These are phyloP conservation scores for Saccharomycopsis sp. DNA, from an alignment of 805 yeast genomes.

Conservation along the genomic window DNA sequence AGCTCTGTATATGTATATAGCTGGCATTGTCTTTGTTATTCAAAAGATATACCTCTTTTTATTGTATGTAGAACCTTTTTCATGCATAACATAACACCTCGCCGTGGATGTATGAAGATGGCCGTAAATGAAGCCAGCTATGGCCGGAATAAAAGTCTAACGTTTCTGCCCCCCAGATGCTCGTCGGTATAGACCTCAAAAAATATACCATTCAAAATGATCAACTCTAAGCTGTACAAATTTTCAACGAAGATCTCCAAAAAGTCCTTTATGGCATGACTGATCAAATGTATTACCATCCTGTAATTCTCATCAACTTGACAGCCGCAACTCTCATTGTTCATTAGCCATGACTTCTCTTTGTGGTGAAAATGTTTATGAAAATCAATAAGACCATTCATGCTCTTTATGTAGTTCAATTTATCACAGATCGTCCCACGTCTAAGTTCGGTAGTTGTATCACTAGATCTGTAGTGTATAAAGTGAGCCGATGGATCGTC, in stretches of 20 bases:
- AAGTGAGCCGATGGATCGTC: slow-evolving; percentile 19
- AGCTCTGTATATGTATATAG: no score
- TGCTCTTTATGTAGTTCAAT: slow-evolving; percentile 12
- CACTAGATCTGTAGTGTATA: neutral
- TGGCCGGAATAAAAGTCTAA: neutral
- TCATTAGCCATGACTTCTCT: slow-evolving; percentile 15
- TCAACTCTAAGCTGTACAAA: slow-evolving; percentile 7
- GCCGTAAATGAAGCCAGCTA: no score
- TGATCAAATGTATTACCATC: slow-evolving; percentile 10
- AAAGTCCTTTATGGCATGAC: slow-evolving; percentile 7
- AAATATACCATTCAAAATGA: slow-evolving; percentile 14
- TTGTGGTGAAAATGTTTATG: slow-evolving; percentile 11
- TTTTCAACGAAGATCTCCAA: slow-evolving; percentile 4
- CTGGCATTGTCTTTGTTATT: no score
- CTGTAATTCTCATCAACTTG: slow-evolving; percentile 2
- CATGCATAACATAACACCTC: no score
- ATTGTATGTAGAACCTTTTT: no score
- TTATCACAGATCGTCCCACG: neutral
- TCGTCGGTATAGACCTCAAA: slow-evolving; percentile 4
- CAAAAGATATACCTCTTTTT: no score
- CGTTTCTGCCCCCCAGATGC: neutral
- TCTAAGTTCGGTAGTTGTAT: neutral
- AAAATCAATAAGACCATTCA: slow-evolving; percentile 6
- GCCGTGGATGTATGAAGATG: no score
- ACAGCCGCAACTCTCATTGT: slow-evolving; percentile 8